Evolutionary conservation across 1,284 basidiomycete genomes (phyloP).

Genomic region (Microbotryomycetes sp.): DNA sequence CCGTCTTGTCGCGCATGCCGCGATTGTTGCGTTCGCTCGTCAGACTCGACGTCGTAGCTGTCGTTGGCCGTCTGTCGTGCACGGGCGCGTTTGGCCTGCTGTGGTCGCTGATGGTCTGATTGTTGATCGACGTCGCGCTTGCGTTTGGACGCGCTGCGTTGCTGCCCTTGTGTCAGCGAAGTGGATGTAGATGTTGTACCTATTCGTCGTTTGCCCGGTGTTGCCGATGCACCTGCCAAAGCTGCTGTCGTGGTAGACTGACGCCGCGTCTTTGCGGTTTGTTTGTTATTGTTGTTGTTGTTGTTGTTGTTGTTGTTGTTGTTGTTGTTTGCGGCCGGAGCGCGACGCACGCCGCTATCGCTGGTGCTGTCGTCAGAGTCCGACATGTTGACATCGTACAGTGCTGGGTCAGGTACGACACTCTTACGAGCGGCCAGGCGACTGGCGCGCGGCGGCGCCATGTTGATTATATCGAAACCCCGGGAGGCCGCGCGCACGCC

Average conservation of each 20-base stretch:
- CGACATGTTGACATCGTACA: constrained; percentile 12
- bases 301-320: neutral
- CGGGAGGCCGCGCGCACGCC: too few relatives aligned
- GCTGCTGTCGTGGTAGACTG: neutral
- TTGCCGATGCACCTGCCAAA: neutral
- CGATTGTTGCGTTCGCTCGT: neutral
- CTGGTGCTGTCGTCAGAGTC: constrained; percentile 15
- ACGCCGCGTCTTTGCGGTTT: neutral
- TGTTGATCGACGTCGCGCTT: neutral
- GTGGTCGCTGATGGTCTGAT: neutral
- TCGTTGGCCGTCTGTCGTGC: neutral
- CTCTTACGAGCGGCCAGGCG: constrained; percentile 13
- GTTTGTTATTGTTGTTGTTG: neutral
- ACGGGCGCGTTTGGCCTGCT: neutral
- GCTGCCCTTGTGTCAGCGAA: neutral
- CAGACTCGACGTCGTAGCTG: neutral
- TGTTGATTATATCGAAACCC: too few relatives aligned
- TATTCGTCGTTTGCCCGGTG: neutral
- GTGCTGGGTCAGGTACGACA: constrained; percentile 19
- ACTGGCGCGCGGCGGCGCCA: constrained; percentile 23
- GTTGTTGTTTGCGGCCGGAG: neutral
- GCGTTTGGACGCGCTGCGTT: neutral
- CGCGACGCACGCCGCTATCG: neutral
- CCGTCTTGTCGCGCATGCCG: too few relatives aligned
- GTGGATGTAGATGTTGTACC: neutral